Evolutionary conservation across 2,329 filamentous ascomycete genomes (phyloP).

Genomic region (Alternaria arborescens): DNA sequence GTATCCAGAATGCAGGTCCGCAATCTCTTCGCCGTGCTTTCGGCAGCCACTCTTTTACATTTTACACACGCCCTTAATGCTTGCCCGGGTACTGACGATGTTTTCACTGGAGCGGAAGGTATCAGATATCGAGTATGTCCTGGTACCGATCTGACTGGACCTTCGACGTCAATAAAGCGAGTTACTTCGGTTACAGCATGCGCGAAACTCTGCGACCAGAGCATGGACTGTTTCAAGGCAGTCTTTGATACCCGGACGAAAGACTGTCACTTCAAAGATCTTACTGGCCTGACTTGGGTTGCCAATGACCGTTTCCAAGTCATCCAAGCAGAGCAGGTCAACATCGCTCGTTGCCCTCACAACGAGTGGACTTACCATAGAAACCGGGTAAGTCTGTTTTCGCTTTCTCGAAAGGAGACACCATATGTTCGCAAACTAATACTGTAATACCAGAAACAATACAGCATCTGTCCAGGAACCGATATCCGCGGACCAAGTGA

Average conservation of each 20-base stretch:
- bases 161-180: conserved; percentile 20
- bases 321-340: conserved; percentile 35
- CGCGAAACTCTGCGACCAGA: conserved; percentile 30
- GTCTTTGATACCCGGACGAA: conserved; percentile 33
- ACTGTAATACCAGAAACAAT: conserved; percentile 23
- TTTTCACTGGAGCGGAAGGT: conserved; percentile 28
- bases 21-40: conserved; percentile 23
- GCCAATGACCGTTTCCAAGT: conserved; percentile 29
- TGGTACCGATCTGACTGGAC: conserved; percentile 29
- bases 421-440: neutral
- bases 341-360: conserved; percentile 35
- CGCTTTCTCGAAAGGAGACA: neutral
- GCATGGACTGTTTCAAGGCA: conserved; percentile 37
- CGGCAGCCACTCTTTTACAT: conserved; percentile 26
- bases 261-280: conserved; percentile 35
- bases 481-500: conserved; percentile 32
- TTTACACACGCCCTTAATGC: conserved; percentile 28
- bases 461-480: conserved; percentile 35
- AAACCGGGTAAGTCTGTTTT: conserved; percentile 23
- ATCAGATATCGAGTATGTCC: conserved; percentile 35
- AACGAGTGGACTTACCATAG: conserved; percentile 27
- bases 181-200: conserved; percentile 31
- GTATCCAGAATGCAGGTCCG: conserved; percentile 25
- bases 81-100: conserved; percentile 30
- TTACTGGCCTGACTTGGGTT: conserved; percentile 29